phyloP scores from a whole-genome alignment of 208 protist species.

The Angomonas ambiguus region DNA sequence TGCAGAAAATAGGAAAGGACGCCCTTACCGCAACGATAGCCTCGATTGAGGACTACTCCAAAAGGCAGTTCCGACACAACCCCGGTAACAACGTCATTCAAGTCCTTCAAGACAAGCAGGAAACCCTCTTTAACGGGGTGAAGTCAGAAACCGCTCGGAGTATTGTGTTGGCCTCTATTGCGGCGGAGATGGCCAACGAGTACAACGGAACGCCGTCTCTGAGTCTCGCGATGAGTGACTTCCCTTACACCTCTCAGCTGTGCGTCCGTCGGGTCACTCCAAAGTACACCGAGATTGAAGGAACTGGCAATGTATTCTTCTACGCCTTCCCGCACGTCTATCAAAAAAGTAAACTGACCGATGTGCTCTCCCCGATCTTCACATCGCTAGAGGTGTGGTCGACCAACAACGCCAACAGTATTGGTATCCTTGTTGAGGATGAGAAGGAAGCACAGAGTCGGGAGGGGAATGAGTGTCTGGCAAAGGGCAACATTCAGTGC shows the following conservation, averaged over 20 bases:
- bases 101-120: slow-evolving; percentile 11
- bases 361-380: slow-evolving; percentile 19
- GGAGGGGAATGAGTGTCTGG: slow-evolving; percentile 9
- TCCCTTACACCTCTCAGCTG: slow-evolving; percentile 26
- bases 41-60: slow-evolving; percentile 11
- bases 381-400: slow-evolving; percentile 32
- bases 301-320: slow-evolving; percentile 21
- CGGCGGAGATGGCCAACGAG: slow-evolving; percentile 24
- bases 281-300: slow-evolving; percentile 27
- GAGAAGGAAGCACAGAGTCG: background rate
- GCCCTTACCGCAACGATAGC: slow-evolving; percentile 18
- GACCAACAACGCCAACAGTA: background rate
- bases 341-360: slow-evolving; percentile 13
- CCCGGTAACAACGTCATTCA: slow-evolving; percentile 26
- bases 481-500: slow-evolving; percentile 14
- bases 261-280: slow-evolving; percentile 12
- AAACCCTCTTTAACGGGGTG: slow-evolving; percentile 16
- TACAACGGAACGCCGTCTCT: slow-evolving; percentile 22
- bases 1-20: slow-evolving; percentile 8
- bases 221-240: slow-evolving; percentile 30
- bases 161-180: slow-evolving; percentile 22
- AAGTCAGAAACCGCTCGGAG: slow-evolving; percentile 21
- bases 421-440: slow-evolving; percentile 22
- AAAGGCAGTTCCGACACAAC: slow-evolving; percentile 16
- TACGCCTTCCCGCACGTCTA: slow-evolving; percentile 29